These are phyloP conservation scores for Panicum virgatum DNA, from an alignment of 202 grass and related monocot species.

Conservation along the genomic window DNA sequence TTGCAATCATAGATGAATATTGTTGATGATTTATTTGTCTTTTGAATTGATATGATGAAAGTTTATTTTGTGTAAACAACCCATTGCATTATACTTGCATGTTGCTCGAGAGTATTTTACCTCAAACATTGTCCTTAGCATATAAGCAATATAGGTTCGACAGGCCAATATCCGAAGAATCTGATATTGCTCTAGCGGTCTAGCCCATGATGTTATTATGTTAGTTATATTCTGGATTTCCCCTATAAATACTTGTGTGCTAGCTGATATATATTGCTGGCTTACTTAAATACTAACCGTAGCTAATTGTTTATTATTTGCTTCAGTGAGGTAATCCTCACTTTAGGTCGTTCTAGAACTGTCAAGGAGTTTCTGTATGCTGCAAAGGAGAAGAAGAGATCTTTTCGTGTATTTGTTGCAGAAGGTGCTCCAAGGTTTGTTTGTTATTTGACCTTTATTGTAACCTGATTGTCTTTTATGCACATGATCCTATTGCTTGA, in stretches of 20 bases:
- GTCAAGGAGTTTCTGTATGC: constrained; percentile 96
- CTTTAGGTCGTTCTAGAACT: constrained; percentile 89
- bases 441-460: constrained; percentile 8
- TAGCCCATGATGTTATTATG: not conserved
- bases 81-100: not conserved
- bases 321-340: constrained; percentile 95
- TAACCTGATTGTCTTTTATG: not conserved
- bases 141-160: not conserved
- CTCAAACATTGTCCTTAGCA: not conserved
- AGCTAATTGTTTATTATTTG: constrained; percentile 30
- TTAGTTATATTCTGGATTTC: not conserved
- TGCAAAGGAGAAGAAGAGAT: constrained; percentile 89
- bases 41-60: not conserved
- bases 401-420: constrained; percentile 94
- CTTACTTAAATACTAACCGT: constrained; percentile 2
- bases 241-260: not conserved
- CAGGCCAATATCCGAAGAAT: not conserved
- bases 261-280: constrained; percentile 2
- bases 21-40: not conserved
- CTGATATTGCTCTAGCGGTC: no score
- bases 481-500: constrained; percentile 8
- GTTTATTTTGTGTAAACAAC: not conserved
- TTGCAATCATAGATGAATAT: constrained; percentile 12
- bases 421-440: constrained; percentile 91
- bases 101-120: not conserved